A percentile compares a stretch with the other conserved stretches of the same genome.
phyloP scores from a whole-genome alignment of 352 stramenopile genomes.

The Phytopythium mirpurense region DNA sequence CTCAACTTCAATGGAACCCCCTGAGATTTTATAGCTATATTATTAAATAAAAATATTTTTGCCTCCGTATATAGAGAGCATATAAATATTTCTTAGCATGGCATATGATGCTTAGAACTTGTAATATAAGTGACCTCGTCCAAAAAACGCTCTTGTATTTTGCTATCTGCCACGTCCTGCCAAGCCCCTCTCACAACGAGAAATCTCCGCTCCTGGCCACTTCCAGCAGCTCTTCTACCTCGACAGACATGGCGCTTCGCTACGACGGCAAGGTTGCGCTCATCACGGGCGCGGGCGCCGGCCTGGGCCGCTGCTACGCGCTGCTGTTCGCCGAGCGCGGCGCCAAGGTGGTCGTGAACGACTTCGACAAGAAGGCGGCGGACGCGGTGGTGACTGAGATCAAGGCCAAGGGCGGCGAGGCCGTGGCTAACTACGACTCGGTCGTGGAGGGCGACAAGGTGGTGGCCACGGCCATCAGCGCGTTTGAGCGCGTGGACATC shows the following conservation, averaged over 20 bases:
- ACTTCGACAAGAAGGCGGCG: slow-evolving; percentile 55
- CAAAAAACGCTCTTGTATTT: no score
- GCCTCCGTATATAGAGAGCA: neutral
- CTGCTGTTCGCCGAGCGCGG: slow-evolving; percentile 65
- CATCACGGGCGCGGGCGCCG: slow-evolving; percentile 68
- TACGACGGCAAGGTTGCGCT: slow-evolving; percentile 76
- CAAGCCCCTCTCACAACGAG: slow-evolving; percentile 7
- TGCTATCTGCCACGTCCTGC: no score
- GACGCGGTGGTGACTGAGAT: slow-evolving; percentile 79
- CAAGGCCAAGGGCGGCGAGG: slow-evolving; percentile 66
- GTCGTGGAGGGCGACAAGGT: slow-evolving; percentile 84
- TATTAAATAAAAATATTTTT: neutral
- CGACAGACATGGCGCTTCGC: slow-evolving; percentile 40
- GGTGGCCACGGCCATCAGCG: slow-evolving; percentile 62
- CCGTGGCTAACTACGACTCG: slow-evolving; percentile 80
- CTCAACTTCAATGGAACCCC: slow-evolving; percentile 5
- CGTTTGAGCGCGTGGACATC: slow-evolving; percentile 75
- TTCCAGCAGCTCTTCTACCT: neutral
- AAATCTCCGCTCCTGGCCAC: slow-evolving; percentile 2
- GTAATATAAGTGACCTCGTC: no score
- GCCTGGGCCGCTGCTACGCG: slow-evolving; percentile 73
- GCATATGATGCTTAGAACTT: no score
- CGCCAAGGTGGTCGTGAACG: slow-evolving; percentile 85
- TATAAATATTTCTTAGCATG: no score
- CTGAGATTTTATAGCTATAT: slow-evolving; percentile 1